Conservation (phyloP, 2,329 filamentous ascomycete species). For the Colletotrichum abscissum region DNA sequence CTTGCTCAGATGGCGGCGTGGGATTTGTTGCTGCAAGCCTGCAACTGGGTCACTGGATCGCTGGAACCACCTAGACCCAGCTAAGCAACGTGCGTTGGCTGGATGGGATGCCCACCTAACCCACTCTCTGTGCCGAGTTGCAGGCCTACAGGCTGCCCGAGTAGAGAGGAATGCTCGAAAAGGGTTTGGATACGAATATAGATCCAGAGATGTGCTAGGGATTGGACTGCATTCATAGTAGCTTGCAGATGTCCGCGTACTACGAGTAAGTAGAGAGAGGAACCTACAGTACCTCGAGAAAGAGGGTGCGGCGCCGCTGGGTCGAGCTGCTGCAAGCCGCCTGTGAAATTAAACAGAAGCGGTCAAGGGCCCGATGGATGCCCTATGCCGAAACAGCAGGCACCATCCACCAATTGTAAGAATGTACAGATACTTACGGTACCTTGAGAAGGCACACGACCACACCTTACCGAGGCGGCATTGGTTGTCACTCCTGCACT, state of each 20-base stretch:
- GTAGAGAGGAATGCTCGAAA: neutral
- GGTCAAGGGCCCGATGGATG: conserved; percentile 33
- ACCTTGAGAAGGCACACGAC: neutral
- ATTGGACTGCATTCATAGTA: neutral
- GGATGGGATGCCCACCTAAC: conserved; percentile 6
- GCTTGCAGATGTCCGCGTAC: neutral
- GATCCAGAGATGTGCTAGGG: neutral
- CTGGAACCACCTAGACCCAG: conserved; percentile 16
- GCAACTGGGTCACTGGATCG: conserved; percentile 19
- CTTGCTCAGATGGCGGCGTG: conserved; percentile 3
- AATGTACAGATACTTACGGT: neutral
- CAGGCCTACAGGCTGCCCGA: neutral
- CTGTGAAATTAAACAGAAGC: conserved; percentile 32
- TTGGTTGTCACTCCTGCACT: neutral
- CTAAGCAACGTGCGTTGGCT: conserved; percentile 34
- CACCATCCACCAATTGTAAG: neutral
- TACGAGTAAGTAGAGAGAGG: neutral
- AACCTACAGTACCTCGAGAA: neutral
- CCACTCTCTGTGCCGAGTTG: conserved; percentile 1
- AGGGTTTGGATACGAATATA: neutral
- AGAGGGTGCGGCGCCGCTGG: neutral
- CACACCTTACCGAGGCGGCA: neutral
- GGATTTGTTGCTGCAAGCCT: neutral
- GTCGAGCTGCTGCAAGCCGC: conserved; percentile 21
- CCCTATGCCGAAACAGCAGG: conserved; percentile 29